Conservation (phyloP, 805 yeast species). For the Starmerella lactis-condensi region DNA sequence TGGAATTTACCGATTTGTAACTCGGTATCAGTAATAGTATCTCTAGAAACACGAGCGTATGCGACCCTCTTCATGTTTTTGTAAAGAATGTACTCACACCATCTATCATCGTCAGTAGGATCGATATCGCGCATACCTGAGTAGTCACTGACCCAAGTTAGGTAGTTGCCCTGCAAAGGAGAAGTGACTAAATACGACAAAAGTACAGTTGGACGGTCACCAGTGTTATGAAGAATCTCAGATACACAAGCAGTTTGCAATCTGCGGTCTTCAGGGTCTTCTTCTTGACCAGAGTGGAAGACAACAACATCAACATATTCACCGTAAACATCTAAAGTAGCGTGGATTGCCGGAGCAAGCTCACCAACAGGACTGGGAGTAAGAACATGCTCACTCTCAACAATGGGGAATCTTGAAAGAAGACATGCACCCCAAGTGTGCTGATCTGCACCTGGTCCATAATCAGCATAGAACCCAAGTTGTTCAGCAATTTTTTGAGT, state of each 20-base stretch:
- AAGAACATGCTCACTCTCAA: slow-evolving; percentile 76
- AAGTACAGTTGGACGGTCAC: slow-evolving; percentile 67
- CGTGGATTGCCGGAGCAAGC: slow-evolving; percentile 94
- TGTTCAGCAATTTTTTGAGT: slow-evolving; percentile 85
- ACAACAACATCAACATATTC: slow-evolving; percentile 78
- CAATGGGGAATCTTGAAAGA: slow-evolving; percentile 81
- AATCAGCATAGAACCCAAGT: slow-evolving; percentile 84
- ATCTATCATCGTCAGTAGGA: slow-evolving; percentile 70
- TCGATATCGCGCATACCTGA: slow-evolving; percentile 90
- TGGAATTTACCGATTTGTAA: slow-evolving; percentile 87
- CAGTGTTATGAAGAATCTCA: slow-evolving; percentile 57
- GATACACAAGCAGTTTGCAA: slow-evolving; percentile 62
- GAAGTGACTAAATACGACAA: slow-evolving; percentile 79
- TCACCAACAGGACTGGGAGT: slow-evolving; percentile 96
- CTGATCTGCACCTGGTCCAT: slow-evolving; percentile 93
- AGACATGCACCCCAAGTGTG: slow-evolving; percentile 97
- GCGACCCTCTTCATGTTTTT: slow-evolving; percentile 73
- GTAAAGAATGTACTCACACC: slow-evolving; percentile 94
- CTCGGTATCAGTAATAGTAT: slow-evolving; percentile 91
- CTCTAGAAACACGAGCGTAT: slow-evolving; percentile 83
- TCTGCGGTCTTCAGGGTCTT: slow-evolving; percentile 83
- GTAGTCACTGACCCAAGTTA: slow-evolving; percentile 66
- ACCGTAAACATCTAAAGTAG: slow-evolving; percentile 83
- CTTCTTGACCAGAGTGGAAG: slow-evolving; percentile 96
- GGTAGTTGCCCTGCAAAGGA: slow-evolving; percentile 78